Conservation (phyloP, 2,329 filamentous ascomycete genomes). For the Colletotrichum echinochloae region DNA sequence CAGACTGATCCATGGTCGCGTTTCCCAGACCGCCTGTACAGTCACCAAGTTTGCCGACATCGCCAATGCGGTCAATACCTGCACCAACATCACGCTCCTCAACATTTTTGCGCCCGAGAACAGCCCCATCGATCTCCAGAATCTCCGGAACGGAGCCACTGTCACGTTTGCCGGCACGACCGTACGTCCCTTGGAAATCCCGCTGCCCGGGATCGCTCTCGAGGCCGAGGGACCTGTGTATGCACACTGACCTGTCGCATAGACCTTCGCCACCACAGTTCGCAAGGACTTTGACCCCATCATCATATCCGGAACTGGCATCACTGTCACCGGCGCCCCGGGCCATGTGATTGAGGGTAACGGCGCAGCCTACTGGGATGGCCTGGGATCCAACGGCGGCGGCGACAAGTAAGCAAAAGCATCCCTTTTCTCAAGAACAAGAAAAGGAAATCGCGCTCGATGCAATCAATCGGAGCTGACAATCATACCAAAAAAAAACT, state of each 20-base stretch:
- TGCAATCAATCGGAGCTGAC: background rate
- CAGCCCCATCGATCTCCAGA: constrained; percentile 29
- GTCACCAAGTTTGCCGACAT: constrained; percentile 29
- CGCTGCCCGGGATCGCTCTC: background rate
- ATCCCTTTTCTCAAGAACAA: too few relatives aligned
- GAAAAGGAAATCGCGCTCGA: background rate
- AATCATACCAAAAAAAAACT: too few relatives aligned
- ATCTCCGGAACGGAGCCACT: constrained; percentile 22
- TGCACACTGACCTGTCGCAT: background rate
- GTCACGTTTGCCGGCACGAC: constrained; percentile 36
- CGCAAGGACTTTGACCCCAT: constrained; percentile 30
- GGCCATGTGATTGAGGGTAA: constrained; percentile 37
- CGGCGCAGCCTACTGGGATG: constrained; percentile 37
- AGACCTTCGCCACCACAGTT: constrained; percentile 30
- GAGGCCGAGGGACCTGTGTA: too few relatives aligned
- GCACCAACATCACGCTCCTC: constrained; percentile 32
- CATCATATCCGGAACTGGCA: constrained; percentile 32
- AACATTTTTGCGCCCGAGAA: constrained; percentile 30
- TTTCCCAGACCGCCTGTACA: constrained; percentile 23
- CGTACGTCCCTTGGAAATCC: background rate
- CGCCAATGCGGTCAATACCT: constrained; percentile 28
- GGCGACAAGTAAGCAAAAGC: constrained; percentile 22
- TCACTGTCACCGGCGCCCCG: constrained; percentile 31
- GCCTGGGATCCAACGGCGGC: constrained; percentile 37
- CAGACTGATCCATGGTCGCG: constrained; percentile 8